Evolutionary conservation across 2,329 filamentous ascomycete species (phyloP).

Genomic region (Apiospora saccharicola): DNA sequence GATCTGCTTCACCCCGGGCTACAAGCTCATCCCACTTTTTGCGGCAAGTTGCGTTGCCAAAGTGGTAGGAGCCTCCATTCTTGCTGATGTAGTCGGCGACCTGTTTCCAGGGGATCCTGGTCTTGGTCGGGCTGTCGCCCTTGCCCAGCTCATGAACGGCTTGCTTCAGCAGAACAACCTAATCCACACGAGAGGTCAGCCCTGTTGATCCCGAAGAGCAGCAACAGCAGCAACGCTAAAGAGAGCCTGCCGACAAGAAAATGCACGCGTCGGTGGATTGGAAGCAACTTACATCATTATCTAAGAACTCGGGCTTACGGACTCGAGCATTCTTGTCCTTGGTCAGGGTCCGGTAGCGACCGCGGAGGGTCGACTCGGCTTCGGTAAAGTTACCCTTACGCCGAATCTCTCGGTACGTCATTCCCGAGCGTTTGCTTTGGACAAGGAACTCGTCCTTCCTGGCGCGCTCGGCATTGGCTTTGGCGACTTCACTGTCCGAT

Average conservation of each 20-base stretch:
- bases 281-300: slow-evolving; percentile 65
- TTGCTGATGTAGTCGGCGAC: slow-evolving; percentile 61
- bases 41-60: slow-evolving; percentile 65
- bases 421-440: slow-evolving; percentile 59
- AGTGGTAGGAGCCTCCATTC: slow-evolving; percentile 64
- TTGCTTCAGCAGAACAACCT: slow-evolving; percentile 55
- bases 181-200: neutral
- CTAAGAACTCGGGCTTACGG: slow-evolving; percentile 70
- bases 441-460: slow-evolving; percentile 60
- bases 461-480: slow-evolving; percentile 34
- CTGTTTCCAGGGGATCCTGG: slow-evolving; percentile 63
- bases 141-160: slow-evolving; percentile 51
- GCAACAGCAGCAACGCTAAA: neutral
- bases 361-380: slow-evolving; percentile 76
- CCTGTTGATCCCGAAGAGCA: neutral
- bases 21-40: slow-evolving; percentile 63
- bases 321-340: slow-evolving; percentile 69
- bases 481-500: neutral
- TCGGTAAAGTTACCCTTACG: slow-evolving; percentile 62
- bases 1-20: slow-evolving; percentile 31
- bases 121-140: slow-evolving; percentile 38
- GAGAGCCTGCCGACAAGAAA: too few species aligned
- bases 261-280: neutral
- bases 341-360: slow-evolving; percentile 70
- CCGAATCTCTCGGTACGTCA: slow-evolving; percentile 72